Base-by-base conservation (phyloP, 129 eudicot genomes). In the Flaveria trinervia region DNA sequence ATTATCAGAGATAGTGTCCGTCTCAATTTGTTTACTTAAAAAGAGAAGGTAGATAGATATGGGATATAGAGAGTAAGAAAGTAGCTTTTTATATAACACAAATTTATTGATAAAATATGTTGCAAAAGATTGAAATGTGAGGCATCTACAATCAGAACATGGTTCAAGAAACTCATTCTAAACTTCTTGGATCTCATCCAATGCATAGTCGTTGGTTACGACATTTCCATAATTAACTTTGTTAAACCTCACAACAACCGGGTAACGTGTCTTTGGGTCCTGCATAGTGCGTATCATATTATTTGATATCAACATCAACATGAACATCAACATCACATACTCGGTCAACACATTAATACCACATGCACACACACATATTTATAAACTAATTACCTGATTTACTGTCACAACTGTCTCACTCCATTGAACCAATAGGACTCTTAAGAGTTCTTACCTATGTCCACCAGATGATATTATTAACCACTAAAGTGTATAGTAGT, bases 381-480 rank as follows among this genome's bases (percentile, higher is more conserved):
- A 14, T 30, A 5, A 10, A 4, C 33, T 33, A 33, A 33, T 76
- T 67, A 89, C 96, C 93, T 88, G 98, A 80, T 93, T 96, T 74
- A 93, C 97, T 7, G 98, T 85, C 48, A 93, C 98, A 77, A 93
- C 97, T 49, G 97, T 33, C 97, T 97, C 16, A 83, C 86, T 62
- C 96, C 98, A 64, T 93, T 93, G 85, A 83, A 93, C 98, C 98
- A 93, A 81, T 93, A 93, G 28, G 98, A 93, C 70, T 93, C 98
- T 87, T 84, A 93, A 93, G 88, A 71, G 90, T 90, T 79, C 79
- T 90, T 80, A 93, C 98, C 97, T 93, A 88, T 59, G 55, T 80
- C 64, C 78, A 79, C 36, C 72, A 62, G 33, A 22, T 72, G 60
- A 72, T 50, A 65, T 39, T 4, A 26, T 79, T 30, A 36, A 62